Base-by-base conservation (phyloP, 2,329 filamentous ascomycete genomes). In the Exophiala spinifera region DNA sequence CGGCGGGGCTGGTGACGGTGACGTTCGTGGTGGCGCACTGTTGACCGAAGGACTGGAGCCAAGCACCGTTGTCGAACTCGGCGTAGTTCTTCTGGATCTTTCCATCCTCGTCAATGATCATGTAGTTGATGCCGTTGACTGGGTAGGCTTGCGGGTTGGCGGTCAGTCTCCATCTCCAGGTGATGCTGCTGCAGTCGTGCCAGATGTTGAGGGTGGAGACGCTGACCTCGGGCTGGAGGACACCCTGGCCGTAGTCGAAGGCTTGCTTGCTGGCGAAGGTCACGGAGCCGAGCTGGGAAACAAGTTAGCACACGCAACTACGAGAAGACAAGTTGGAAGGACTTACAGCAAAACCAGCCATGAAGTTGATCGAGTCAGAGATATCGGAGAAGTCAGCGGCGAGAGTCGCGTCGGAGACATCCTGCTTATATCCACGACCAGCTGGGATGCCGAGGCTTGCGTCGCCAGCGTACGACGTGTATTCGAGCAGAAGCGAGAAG, bases 291-390 rank as follows among this genome's bases (percentile, higher is more conserved):
- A 63, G 56, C 60, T 62, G 49, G 8, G 60, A 31, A 51, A 47
- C 25, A 13, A 46, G 39, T 51, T 34, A 42, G 43, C 33, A 11
- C 7, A 39, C 2, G 10, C 4, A 6, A 11, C n/a, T n/a, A 39
- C 1, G 10, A 13, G 21, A 4, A 36, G 7, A 33, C 36, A 1
- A 33, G 4, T n/a, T n/a, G 23, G n/a, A 15, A 6, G 23, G 39
- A 61, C 61, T 63, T 59, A 63, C 61, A 58, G 62, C 56, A 49
- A 63, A 53, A 20, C 62, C 62, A 42, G 62, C 61, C 59, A 64
- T 63, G 50, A 55, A 63, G 62, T 64, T 64, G 55, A 64, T 64
- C 23, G 59, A 60, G 59, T 64, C 62, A 7, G 62, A 64, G 51
- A 57, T 62, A 42, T 64, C 62, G 33, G 34, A 25, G 53, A 64